Base-by-base conservation (phyloP, 2,329 filamentous ascomycete species). In the Colletotrichum tamarilloi region DNA sequence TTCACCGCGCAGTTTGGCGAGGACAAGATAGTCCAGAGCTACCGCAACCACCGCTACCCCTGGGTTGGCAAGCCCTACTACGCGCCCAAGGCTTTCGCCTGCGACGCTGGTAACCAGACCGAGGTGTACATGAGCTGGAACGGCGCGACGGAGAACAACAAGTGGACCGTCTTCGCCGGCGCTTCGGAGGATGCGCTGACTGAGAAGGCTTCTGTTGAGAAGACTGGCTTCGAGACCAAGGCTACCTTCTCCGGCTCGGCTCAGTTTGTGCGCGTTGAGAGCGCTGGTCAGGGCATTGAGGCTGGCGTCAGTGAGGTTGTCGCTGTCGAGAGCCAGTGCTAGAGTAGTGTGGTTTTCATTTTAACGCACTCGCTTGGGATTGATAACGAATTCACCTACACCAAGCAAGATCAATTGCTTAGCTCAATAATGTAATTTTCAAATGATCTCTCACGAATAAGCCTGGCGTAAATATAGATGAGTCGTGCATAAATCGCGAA, bases 11-110 rank as follows among this genome's bases (percentile, higher is more conserved):
- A 87, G 75, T 82, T 89, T 24, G 83, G 82, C 60, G 79, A 80
- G 1, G 76, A 84, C 77, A 59, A 77, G 68, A 67, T 84, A 73
- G 84, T 87, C 3, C 84, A 87, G 76, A 89, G 86, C 69, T 92
- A 91, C 76, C 85, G 89, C 30, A 85, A 85, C 12, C 87, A 87
- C 78, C 88, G 88, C 77, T 86, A 83, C 75, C 81, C 85, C 62
- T 92, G 89, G 89, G 83, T 84, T 2, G 88, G 86, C 1, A 79
- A 81, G n/a, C 88, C 88, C 3, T 55, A 49, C 62, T 74, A 68
- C 32, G 22, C 55, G 11, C 68, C 62, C 28, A 70, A 70, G 46
- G 56, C 56, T 3, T 70, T 70, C 24, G 68, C 68, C 26, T 67
- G 68, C 55, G 49, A 42, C 46, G 24, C 12, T 7, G 53, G 22